phyloP scores from a whole-genome alignment of 345 rosid genomes.

The Microthlaspi erraticum region DNA sequence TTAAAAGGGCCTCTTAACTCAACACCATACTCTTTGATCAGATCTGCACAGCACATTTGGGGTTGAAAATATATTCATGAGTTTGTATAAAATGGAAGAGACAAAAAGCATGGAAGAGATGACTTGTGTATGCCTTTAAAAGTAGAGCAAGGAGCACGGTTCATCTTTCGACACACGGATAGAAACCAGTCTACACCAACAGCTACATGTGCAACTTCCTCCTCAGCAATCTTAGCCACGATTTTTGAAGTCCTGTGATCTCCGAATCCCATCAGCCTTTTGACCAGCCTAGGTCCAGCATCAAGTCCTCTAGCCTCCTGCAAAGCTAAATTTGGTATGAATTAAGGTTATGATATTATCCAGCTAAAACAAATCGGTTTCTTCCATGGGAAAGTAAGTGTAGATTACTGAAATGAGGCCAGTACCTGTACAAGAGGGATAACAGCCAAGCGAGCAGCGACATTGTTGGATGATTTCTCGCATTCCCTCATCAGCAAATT shows the following conservation, averaged over 20 bases:
- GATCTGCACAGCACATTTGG: conserved; percentile 48
- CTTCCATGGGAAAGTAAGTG: neutral
- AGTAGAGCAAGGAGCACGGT: conserved; percentile 69
- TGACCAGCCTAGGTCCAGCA: conserved; percentile 94
- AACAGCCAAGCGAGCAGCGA: conserved; percentile 84
- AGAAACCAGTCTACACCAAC: conserved; percentile 91
- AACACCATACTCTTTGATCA: conserved; percentile 73
- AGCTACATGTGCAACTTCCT: conserved; percentile 95
- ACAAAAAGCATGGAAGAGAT: conserved; percentile 14
- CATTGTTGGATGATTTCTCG: conserved; percentile 73
- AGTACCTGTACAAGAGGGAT: conserved; percentile 45
- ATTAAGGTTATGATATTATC: neutral
- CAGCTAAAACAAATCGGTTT: neutral
- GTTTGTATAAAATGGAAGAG: neutral
- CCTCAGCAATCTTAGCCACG: conserved; percentile 80
- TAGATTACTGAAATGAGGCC: neutral
- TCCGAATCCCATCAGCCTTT: conserved; percentile 82
- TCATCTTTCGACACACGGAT: conserved; percentile 70
- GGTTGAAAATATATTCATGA: conserved; percentile 30
- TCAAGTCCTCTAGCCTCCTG: conserved; percentile 99
- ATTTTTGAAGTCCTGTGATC: conserved; percentile 75
- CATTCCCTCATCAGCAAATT: conserved; percentile 90
- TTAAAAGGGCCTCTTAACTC: conserved; percentile 96
- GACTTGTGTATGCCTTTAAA: conserved; percentile 63
- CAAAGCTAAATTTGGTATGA: conserved; percentile 13